Conservation (phyloP, 1,139 yeast genomes). For the Candida glucosophila region DNA sequence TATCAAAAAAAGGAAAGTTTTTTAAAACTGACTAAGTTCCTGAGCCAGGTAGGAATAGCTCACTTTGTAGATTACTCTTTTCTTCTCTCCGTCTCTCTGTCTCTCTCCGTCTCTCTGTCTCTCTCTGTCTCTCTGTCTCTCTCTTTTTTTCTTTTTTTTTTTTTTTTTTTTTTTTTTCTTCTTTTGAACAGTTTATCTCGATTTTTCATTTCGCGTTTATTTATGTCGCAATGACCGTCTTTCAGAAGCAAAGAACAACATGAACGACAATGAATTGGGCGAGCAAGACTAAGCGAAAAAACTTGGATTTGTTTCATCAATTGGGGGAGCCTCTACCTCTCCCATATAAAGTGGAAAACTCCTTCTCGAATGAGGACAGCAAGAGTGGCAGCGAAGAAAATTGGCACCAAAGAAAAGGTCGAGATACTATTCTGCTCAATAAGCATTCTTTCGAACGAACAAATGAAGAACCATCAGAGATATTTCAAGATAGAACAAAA, state of each 20-base stretch:
- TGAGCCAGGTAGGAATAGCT: too few relatives aligned
- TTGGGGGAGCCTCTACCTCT: constrained; percentile 32
- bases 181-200: too few relatives aligned
- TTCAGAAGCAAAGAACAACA: background rate
- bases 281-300: constrained; percentile 3
- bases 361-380: constrained; percentile 10
- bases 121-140: too few relatives aligned
- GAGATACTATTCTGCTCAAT: background rate
- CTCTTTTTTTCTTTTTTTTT: too few relatives aligned
- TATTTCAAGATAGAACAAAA: constrained; percentile 3
- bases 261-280: constrained; percentile 2
- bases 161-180: too few relatives aligned
- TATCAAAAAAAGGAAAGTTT: too few relatives aligned
- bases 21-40: too few relatives aligned
- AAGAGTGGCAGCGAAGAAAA: constrained; percentile 6
- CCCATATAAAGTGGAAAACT: constrained; percentile 17
- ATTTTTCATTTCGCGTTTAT: constrained; percentile 3
- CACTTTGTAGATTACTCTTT: too few relatives aligned
- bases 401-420: background rate
- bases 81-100: too few relatives aligned
- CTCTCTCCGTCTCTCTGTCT: too few relatives aligned
- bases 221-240: constrained; percentile 1
- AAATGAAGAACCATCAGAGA: constrained; percentile 1
- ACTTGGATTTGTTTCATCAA: constrained; percentile 6
- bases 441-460: background rate